Conservation (phyloP, 306 rosid species). For the Adenanthera pavonina region DNA sequence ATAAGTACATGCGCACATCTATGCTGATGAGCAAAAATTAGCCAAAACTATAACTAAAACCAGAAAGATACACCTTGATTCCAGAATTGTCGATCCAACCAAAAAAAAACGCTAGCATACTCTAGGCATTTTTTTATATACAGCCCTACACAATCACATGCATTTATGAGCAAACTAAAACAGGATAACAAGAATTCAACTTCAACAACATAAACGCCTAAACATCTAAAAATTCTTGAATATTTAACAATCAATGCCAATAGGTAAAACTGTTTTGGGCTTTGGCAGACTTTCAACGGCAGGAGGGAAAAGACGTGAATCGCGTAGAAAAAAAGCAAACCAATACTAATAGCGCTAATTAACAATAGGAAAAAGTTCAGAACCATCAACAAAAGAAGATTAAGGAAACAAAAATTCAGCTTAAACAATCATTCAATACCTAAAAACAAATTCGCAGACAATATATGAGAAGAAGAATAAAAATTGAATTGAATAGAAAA, state of each 20-base stretch:
- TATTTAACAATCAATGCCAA: neutral
- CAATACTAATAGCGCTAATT: neutral
- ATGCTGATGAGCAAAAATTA: neutral
- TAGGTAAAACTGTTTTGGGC: neutral
- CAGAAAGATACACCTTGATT: neutral
- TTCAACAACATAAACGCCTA: neutral
- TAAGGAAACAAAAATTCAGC: neutral
- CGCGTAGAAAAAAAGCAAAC: neutral
- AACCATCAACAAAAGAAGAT: neutral
- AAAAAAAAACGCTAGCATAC: neutral
- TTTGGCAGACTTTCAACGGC: neutral
- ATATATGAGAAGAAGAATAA: neutral
- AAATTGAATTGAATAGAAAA: neutral
- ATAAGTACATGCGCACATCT: neutral
- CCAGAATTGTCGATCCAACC: neutral
- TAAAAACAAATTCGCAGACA: neutral
- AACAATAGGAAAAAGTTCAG: neutral
- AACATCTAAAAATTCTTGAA: neutral
- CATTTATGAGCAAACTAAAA: neutral
- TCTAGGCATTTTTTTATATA: neutral
- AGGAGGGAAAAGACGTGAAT: neutral
- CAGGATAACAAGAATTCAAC: neutral
- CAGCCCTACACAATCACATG: constrained; percentile 11
- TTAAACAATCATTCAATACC: neutral
- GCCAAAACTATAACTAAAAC: neutral